Evolutionary conservation across 441 rosid species (phyloP), one percentile per base, ranked within the genome.

Genomic region (Pelargonium fulgidum): DNA sequence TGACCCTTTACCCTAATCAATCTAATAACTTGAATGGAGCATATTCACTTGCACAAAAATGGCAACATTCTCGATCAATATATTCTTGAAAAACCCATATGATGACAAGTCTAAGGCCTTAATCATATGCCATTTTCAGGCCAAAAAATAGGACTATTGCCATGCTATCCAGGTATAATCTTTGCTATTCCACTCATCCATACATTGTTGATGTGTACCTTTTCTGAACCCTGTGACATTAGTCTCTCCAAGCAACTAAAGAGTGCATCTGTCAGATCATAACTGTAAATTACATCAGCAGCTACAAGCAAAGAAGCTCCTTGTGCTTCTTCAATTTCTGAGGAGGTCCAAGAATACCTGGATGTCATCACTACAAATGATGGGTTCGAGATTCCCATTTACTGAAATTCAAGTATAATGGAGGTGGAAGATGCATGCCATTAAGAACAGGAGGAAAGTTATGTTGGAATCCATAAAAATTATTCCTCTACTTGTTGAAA

Each of bases 241-340:
- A 88, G 70, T 82, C 70, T 74, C 72, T 81, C 76, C 50, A 88
- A 72, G 42, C 78, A 72, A 65, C 70, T 58, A 78, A 88, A 88
- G 56, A 88, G 71, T 2, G 84, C 82, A 81, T 82, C 84, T 2
- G 93, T 86, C 70, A 86, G 81, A 73, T 85, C 83, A 72, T 86
- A 87, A 36, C 85, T 82, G 79, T 88, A 88, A 68, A 88, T 85
- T 17, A 88, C 93, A 75, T 88, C 93, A 64, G 93, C 93, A 75
- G 93, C 89, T 45, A 86, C 14, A 70, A 88, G 84, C 68, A 88
- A 48, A 59, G 84, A 77, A 73, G 85, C 86, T 50, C 69, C 74
- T 77, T 77, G 77, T 24, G 81, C 82, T 77, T 83, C 89, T 79
- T 83, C 85, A 62, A 86, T 70, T 68, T 88, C 89, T 11, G 76